Conservation (phyloP, 345 rosid species). For the Reutealis trisperma region DNA sequence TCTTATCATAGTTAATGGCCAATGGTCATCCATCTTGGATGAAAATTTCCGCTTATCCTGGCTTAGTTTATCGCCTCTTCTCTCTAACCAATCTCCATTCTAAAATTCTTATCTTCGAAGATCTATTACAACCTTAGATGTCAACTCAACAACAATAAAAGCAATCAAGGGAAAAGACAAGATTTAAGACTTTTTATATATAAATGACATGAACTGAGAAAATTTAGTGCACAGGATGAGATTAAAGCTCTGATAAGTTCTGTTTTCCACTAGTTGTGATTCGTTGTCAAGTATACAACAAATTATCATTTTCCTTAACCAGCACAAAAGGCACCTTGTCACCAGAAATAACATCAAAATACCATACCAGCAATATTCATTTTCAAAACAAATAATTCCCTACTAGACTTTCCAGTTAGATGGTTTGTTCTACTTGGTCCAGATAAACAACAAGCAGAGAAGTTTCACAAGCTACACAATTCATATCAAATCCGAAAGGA, state of each 20-base stretch:
- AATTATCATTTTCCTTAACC: constrained; percentile 18
- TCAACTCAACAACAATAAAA: neutral
- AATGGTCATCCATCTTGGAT: too few species aligned
- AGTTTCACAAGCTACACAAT: constrained; percentile 30
- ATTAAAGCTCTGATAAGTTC: constrained; percentile 17
- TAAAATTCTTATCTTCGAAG: neutral
- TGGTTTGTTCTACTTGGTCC: constrained; percentile 25
- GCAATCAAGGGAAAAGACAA: neutral
- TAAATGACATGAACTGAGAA: neutral
- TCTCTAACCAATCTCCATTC: neutral
- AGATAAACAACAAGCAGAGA: constrained; percentile 36
- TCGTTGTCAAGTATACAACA: constrained; percentile 31
- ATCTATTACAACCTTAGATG: neutral
- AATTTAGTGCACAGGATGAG: neutral
- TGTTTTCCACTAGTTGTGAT: constrained; percentile 15
- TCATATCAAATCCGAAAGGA: constrained; percentile 29
- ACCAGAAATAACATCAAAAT: constrained; percentile 25
- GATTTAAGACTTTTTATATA: neutral
- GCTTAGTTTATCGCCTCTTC: too few species aligned
- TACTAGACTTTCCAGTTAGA: constrained; percentile 30
- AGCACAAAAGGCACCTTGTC: constrained; percentile 21
- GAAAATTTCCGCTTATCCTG: neutral
- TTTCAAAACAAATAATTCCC: constrained; percentile 23
- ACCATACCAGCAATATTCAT: constrained; percentile 26
- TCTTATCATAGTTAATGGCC: too few species aligned